These are phyloP conservation scores for Pholiota adiposa DNA, from an alignment of 1,284 basidiomycete genomes.

Conservation along the genomic window DNA sequence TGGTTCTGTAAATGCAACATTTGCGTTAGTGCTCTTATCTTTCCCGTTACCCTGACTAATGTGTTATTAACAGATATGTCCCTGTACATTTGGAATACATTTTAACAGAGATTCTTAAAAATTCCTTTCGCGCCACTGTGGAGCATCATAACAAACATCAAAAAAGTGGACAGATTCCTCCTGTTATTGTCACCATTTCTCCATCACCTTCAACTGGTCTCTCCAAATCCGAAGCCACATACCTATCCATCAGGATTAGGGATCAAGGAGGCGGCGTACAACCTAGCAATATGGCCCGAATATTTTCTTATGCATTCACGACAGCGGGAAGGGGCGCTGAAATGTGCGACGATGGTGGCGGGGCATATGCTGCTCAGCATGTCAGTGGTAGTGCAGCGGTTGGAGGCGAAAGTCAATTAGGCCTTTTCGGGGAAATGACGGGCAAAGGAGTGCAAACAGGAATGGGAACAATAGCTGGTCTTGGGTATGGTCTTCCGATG, in stretches of 20 bases:
- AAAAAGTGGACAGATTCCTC: conserved; percentile 51
- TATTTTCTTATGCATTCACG: conserved; percentile 92
- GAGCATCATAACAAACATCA: conserved; percentile 64
- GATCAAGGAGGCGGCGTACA: conserved; percentile 88
- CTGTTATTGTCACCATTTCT: conserved; percentile 76
- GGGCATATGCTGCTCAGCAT: conserved; percentile 76
- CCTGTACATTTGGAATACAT: conserved; percentile 92
- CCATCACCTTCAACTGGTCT: conserved; percentile 45
- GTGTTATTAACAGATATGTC: conserved; percentile 61
- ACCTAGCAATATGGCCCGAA: conserved; percentile 71
- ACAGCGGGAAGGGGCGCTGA: conserved; percentile 65
- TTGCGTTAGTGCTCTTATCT: conserved; percentile 60
- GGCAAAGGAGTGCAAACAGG: conserved; percentile 75
- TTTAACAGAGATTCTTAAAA: conserved; percentile 86
- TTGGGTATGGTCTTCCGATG: conserved; percentile 89
- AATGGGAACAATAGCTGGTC: conserved; percentile 76
- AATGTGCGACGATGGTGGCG: conserved; percentile 49
- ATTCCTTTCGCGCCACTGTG: conserved; percentile 89
- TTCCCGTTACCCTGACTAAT: background rate
- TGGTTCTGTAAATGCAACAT: conserved; percentile 71
- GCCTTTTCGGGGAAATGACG: conserved; percentile 76
- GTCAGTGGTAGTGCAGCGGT: conserved; percentile 72
- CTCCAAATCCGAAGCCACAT: conserved; percentile 41
- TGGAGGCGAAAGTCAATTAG: conserved; percentile 47
- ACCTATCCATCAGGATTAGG: conserved; percentile 79